These are phyloP conservation scores for Polygonum maritimum DNA, from an alignment of 148 eudicot species.

Conservation along the genomic window DNA sequence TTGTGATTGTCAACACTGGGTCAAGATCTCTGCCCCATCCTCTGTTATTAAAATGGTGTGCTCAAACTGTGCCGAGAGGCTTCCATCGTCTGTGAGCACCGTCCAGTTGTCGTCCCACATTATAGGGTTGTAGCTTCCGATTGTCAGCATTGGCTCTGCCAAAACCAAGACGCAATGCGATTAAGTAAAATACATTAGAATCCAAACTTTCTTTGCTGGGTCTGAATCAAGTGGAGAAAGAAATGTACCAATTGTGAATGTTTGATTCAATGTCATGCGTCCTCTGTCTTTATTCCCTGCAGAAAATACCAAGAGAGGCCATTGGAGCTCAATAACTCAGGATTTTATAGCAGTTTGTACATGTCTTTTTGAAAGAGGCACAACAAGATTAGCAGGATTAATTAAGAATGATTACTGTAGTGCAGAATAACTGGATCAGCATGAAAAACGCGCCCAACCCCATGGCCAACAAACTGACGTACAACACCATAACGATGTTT, in stretches of 20 bases:
- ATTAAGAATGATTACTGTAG: conserved; percentile 46
- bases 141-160: conserved; percentile 93
- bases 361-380: neutral
- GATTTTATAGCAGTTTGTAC: neutral
- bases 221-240: neutral
- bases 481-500: conserved; percentile 81
- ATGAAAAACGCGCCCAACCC: conserved; percentile 90
- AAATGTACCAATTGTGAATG: conserved; percentile 84
- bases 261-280: conserved; percentile 78
- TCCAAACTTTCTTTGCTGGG: neutral
- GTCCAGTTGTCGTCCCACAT: conserved; percentile 99
- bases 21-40: conserved; percentile 80
- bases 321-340: neutral
- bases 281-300: conserved; percentile 81
- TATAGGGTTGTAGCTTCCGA: conserved; percentile 68
- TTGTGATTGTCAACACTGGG: conserved; percentile 37
- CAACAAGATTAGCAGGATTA: neutral
- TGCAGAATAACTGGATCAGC: conserved; percentile 82
- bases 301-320: conserved; percentile 10
- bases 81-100: conserved; percentile 87
- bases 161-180: neutral
- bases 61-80: conserved; percentile 93
- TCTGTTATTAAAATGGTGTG: conserved; percentile 77
- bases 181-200: neutral
- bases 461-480: conserved; percentile 88